Evolutionary conservation across 2,329 filamentous ascomycete species (phyloP), one percentile per base, ranked within the genome.

Genomic region (Paracoccidioides brasiliensis): DNA sequence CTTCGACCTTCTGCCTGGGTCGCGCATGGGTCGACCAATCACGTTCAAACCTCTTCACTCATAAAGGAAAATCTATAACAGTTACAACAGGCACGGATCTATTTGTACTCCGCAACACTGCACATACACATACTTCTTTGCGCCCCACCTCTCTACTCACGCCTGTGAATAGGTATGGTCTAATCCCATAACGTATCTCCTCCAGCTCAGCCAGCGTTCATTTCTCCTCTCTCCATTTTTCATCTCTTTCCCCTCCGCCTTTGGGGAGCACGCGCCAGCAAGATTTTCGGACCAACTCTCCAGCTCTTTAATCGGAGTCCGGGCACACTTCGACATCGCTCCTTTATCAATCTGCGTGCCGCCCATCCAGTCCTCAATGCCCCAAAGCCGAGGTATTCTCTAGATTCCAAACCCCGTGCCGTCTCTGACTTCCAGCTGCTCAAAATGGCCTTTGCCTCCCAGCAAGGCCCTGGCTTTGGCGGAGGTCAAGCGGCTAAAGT

Each of bases 361-460:
- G 66, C 60, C 56, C 63, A 65, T 33, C 64, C 64, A n/a, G 64
- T 66, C 52, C 64, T 72, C 64, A 69, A 74, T 73, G 70, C 68
- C 61, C 64, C 66, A 54, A 69, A 62, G 59, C 58, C 62, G 42
- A 61, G 62, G 28, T 61, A 62, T 56, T 64, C 62, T 51, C 57
- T 72, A 71, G 66, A 66, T 63, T 67, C 68, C 59, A 64, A 63
- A 59, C 54, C 54, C 32, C 69, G 67, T 61, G 66, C 68, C 49
- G 60, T 73, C 49, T 72, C 69, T 37, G 67, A 72, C 56, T 62
- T 70, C 37, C 62, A 68, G 43, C 63, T 61, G 57, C 61, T 72
- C 57, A 75, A 63, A 59, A 74, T 88, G 84, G 81, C 83, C 56
- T 86, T 86, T 70, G 76, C 78, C 68, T 84, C 84, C 68, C 69